Conservation (phyloP, 2,329 filamentous ascomycete species). For the Scopulariopsis brevicaulis region DNA sequence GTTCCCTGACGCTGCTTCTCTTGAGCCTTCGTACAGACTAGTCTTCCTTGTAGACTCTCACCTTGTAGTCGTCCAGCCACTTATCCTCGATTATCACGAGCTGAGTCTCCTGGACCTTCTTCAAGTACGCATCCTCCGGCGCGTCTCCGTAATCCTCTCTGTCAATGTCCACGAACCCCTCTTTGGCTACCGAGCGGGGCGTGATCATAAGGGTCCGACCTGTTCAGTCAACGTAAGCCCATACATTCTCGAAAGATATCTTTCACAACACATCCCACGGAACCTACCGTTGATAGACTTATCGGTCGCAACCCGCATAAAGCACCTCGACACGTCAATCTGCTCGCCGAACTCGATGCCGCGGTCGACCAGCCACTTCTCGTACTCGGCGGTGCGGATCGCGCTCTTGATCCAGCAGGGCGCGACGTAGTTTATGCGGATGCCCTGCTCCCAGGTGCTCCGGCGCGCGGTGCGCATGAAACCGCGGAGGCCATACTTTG, state of each 20-base stretch:
- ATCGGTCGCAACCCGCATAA: slow-evolving; percentile 20
- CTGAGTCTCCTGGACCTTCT: slow-evolving; percentile 23
- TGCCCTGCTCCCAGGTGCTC: slow-evolving; percentile 25
- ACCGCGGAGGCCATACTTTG: slow-evolving; percentile 29
- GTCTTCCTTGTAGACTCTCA: slow-evolving; percentile 18
- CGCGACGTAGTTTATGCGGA: slow-evolving; percentile 33
- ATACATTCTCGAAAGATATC: not conserved
- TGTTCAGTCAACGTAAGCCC: slow-evolving; percentile 3
- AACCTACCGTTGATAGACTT: slow-evolving; percentile 16
- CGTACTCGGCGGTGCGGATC: slow-evolving; percentile 24
- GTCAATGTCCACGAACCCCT: slow-evolving; percentile 26
- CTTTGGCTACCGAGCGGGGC: slow-evolving; percentile 21
- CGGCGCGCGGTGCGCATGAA: slow-evolving; percentile 27
- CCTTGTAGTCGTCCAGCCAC: slow-evolving; percentile 23
- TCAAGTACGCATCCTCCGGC: slow-evolving; percentile 22
- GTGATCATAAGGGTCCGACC: slow-evolving; percentile 27
- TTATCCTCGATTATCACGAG: slow-evolving; percentile 28
- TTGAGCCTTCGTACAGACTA: not conserved
- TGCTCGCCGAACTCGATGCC: slow-evolving; percentile 27
- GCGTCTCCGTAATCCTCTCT: slow-evolving; percentile 21
- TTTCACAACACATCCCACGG: not conserved
- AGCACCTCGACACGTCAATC: slow-evolving; percentile 18
- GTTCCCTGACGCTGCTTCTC: not conserved
- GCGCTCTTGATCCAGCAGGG: slow-evolving; percentile 27
- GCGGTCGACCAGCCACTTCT: slow-evolving; percentile 23